Percentiles rank a stretch among this genome's conserved stretches.
phyloP scores from a whole-genome alignment of 2,329 filamentous ascomycete species.

The Phialophora macrospora region DNA sequence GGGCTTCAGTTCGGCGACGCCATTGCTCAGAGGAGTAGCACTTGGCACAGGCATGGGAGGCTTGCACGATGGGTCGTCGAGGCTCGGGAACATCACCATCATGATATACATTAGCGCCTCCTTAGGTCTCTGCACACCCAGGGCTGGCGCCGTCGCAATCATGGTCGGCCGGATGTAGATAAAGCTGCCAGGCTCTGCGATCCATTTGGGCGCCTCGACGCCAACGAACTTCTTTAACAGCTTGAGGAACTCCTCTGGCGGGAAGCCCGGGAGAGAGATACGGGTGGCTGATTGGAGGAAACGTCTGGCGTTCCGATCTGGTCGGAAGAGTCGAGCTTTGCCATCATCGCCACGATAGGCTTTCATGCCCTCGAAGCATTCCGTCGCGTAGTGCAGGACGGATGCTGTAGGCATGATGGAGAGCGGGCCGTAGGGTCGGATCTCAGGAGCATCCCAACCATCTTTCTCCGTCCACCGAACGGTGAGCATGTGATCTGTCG shows the following conservation, averaged over 20 bases:
- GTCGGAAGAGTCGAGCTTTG: constrained; percentile 76
- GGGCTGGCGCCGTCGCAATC: constrained; percentile 78
- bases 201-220: constrained; percentile 41
- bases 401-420: constrained; percentile 79
- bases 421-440: constrained; percentile 78
- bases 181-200: constrained; percentile 60
- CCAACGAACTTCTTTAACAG: constrained; percentile 67
- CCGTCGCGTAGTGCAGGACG: constrained; percentile 84
- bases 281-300: constrained; percentile 62
- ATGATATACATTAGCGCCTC: constrained; percentile 80
- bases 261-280: constrained; percentile 76
- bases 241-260: constrained; percentile 72
- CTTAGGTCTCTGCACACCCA: constrained; percentile 78
- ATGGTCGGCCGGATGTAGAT: constrained; percentile 86
- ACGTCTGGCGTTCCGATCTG: constrained; percentile 71
- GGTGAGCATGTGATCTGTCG: constrained; percentile 88
- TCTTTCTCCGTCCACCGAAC: constrained; percentile 66
- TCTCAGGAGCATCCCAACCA: constrained; percentile 75
- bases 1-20: constrained; percentile 11
- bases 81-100: constrained; percentile 49
- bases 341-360: constrained; percentile 71
- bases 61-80: constrained; percentile 26
- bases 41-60: constrained; percentile 13
- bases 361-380: constrained; percentile 89
- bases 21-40: not conserved